These are phyloP conservation scores for Collariella sp. DNA, from an alignment of 495 filamentous ascomycete species.

Conservation along the genomic window DNA sequence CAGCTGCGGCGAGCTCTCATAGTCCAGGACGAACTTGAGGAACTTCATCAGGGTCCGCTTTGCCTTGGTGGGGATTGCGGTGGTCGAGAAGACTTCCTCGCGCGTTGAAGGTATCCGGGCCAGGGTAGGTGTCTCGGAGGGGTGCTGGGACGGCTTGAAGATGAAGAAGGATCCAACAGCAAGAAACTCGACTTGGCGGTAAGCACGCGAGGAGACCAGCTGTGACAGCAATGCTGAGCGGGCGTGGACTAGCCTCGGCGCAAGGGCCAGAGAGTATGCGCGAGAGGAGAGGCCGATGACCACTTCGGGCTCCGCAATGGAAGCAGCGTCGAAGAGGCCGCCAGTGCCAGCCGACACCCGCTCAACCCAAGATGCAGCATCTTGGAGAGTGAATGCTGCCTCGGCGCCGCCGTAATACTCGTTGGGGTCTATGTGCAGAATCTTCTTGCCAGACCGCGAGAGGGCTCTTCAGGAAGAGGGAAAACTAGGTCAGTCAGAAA, in stretches of 20 bases:
- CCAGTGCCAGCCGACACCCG: conserved; percentile 6
- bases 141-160: conserved; percentile 34
- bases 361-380: conserved; percentile 64
- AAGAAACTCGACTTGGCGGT: conserved; percentile 83
- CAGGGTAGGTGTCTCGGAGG: conserved; percentile 30
- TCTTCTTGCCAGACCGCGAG: conserved; percentile 81
- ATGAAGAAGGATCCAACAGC: conserved; percentile 94
- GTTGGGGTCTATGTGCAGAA: conserved; percentile 84
- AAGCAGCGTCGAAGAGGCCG: conserved; percentile 20
- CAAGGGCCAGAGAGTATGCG: conserved; percentile 73
- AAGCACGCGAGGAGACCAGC: conserved; percentile 79
- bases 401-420: conserved; percentile 80
- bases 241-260: conserved; percentile 81
- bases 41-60: conserved; percentile 85
- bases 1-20: conserved; percentile 45
- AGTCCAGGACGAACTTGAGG: conserved; percentile 64
- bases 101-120: conserved; percentile 69
- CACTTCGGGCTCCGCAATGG: conserved; percentile 19
- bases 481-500: conserved; percentile 58
- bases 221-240: conserved; percentile 64
- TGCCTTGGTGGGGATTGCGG: conserved; percentile 58
- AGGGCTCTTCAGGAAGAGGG: conserved; percentile 61
- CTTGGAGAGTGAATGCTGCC: conserved; percentile 79
- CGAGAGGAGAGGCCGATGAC: conserved; percentile 50
- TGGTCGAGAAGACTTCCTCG: conserved; percentile 78